phyloP scores from a whole-genome alignment of 2,329 filamentous ascomycete genomes.

The Fusarium globosum region DNA sequence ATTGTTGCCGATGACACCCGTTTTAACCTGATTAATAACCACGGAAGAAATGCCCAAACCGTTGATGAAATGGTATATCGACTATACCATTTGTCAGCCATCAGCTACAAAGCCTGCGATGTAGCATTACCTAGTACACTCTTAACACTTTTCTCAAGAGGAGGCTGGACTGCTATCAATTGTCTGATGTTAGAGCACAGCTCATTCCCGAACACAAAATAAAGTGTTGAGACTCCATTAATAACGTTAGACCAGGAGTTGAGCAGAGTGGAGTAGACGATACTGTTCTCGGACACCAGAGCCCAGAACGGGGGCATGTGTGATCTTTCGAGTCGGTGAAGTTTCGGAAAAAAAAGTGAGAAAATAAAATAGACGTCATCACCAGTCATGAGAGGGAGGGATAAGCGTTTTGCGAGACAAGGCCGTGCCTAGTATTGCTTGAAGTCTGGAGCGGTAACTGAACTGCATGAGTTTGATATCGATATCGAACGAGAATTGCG shows the following conservation, averaged over 20 bases:
- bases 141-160: neutral
- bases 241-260: neutral
- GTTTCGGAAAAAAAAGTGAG: slow-evolving; percentile 42
- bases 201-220: neutral
- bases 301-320: slow-evolving; percentile 29
- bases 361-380: slow-evolving; percentile 35
- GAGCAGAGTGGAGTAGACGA: slow-evolving; percentile 13
- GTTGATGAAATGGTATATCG: slow-evolving; percentile 25
- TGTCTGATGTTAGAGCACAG: neutral
- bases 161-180: neutral
- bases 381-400: slow-evolving; percentile 15
- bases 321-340: slow-evolving; percentile 43
- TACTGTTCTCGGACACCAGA: neutral
- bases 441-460: neutral
- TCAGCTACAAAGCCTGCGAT: slow-evolving; percentile 16
- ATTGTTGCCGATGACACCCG: slow-evolving; percentile 42
- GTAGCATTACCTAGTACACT: neutral
- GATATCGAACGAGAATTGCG: neutral
- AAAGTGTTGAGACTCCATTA: neutral
- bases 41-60: slow-evolving; percentile 39
- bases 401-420: slow-evolving; percentile 21
- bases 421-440: slow-evolving; percentile 16
- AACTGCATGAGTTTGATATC: neutral
- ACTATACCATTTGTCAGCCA: slow-evolving; percentile 42
- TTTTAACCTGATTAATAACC: slow-evolving; percentile 29